These are phyloP conservation scores for Fraxinus angustifolia DNA, from an alignment of 305 asterid genomes.

Conservation along the genomic window DNA sequence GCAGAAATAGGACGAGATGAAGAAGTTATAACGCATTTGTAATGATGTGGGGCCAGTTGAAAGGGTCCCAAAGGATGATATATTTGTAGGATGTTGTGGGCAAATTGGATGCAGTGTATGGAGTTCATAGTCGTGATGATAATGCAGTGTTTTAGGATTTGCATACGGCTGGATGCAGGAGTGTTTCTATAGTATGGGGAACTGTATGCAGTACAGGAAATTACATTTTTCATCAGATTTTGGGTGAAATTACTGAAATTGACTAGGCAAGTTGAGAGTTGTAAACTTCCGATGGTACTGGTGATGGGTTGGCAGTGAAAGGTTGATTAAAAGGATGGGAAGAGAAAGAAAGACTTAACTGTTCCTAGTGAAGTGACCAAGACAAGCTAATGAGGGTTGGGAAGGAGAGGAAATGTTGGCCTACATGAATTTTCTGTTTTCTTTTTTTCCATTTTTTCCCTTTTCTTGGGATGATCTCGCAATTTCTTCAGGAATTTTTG, in stretches of 20 bases:
- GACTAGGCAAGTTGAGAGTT: background rate
- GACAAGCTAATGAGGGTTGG: background rate
- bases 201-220: background rate
- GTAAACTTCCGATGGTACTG: background rate
- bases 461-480: background rate
- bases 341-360: background rate
- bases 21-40: background rate
- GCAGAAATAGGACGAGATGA: background rate
- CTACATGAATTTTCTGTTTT: background rate
- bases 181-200: background rate
- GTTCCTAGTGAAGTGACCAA: background rate
- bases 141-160: background rate
- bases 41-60: background rate
- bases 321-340: background rate
- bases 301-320: background rate
- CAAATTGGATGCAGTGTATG: background rate
- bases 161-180: background rate
- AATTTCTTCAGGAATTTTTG: background rate
- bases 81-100: background rate
- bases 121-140: background rate
- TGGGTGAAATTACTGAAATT: background rate
- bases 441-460: background rate
- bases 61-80: background rate
- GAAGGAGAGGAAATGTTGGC: background rate
- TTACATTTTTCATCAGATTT: background rate